phyloP scores from a whole-genome alignment of 768 basidiomycete species.

The Lentinula guzmanii region DNA sequence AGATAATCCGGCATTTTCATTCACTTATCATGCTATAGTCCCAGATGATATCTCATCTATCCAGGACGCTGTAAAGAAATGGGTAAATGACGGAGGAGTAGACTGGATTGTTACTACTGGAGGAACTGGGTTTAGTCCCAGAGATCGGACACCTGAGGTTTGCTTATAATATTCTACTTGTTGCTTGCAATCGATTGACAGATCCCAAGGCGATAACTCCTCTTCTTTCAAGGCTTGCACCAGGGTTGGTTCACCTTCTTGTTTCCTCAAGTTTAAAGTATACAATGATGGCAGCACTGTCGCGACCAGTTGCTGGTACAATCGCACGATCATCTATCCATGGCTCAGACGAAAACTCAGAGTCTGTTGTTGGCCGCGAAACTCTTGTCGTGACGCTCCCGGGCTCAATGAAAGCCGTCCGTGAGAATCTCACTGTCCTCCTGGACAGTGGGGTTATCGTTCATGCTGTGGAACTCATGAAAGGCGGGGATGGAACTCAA shows the following conservation, averaged over 20 bases:
- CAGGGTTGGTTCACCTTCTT: constrained; percentile 74
- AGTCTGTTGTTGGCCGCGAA: constrained; percentile 20
- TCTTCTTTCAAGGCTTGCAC: constrained; percentile 58
- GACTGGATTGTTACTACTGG: constrained; percentile 82
- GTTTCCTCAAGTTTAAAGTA: constrained; percentile 61
- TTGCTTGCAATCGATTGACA: background rate
- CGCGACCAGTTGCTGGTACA: constrained; percentile 78
- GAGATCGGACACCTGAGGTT: constrained; percentile 85
- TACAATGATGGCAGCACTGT: constrained; percentile 77
- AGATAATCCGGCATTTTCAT: constrained; percentile 25
- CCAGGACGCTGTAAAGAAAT: constrained; percentile 36
- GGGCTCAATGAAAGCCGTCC: constrained; percentile 81
- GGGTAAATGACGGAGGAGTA: constrained; percentile 37
- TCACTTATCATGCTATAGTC: constrained; percentile 40
- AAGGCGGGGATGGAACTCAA: constrained; percentile 56
- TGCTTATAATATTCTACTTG: constrained; percentile 1
- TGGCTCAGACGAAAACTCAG: background rate
- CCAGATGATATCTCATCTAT: constrained; percentile 61
- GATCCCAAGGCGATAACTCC: constrained; percentile 48
- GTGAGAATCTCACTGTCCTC: constrained; percentile 65
- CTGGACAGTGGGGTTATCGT: constrained; percentile 50
- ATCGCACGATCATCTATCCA: constrained; percentile 16
- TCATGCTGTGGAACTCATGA: constrained; percentile 70
- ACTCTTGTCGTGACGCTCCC: constrained; percentile 78
- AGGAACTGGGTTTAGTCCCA: constrained; percentile 79